Base-by-base conservation (phyloP, 148 eudicot genomes). In the Chenopodium berlandieri region DNA sequence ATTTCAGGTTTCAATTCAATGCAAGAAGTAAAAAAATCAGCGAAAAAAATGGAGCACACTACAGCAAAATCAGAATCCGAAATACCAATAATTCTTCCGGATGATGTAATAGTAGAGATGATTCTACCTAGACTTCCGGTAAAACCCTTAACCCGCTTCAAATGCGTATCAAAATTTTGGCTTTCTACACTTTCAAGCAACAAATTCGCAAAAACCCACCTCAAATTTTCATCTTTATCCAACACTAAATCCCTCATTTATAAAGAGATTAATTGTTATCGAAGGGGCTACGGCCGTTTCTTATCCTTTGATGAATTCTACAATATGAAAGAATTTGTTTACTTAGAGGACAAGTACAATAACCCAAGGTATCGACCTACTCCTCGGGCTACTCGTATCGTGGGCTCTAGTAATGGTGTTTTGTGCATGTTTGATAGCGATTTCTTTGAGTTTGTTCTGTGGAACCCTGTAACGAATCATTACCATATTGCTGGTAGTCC, bases 101-200 rank as follows among this genome's bases (percentile, higher is more conserved):
- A 71, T 25, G 22, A 71, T 40, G 2, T 71, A 0, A 40, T 71
- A 17, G 19, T 71, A 9, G 73, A 71, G 16, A 60, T 74, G 48
- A 81, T 81, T 19, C 71, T 81, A 4, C 65, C 78, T 0, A 70
- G 65, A 58, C 80, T 82, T 13, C 71, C 80, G 37, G 64, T 72
- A 47, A 82, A 71, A 71, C 8, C 84, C 63, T 50, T 77, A 60
- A 71, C 47, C 32, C 80, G 84, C 4, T 77, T 82, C 71, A 77
- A 65, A 64, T 74, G 13, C 17, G 78, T 81, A 4, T 81, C 73
- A 14, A 81, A 81, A 19, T 56, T 19, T 30, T 81, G 78, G 78
- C 23, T 64, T 1, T 17, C 71, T 0, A 4, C 37, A 0, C 74
- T 81, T 60, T 82, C 76, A 27, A 56, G 48, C 16, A 37, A 69